Base-by-base conservation (phyloP, 2,329 filamentous ascomycete genomes). In the Fusarium chlamydosporum region DNA sequence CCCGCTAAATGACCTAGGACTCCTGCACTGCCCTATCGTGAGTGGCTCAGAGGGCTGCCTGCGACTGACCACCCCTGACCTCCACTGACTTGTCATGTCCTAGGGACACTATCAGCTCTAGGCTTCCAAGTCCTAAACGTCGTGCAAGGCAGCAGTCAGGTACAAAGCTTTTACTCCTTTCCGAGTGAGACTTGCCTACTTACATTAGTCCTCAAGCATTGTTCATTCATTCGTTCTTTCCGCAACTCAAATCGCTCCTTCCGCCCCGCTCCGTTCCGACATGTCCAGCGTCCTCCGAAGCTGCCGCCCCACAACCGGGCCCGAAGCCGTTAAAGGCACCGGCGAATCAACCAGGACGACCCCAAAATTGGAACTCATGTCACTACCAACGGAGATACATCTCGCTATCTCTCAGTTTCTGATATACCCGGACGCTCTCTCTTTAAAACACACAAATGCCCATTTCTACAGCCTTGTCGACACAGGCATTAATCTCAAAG, bases 401-500 rank as follows among this genome's bases (percentile, higher is more conserved):
- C 76, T 90, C 2, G 82, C 87, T 50, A 89, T 92, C 56, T 81
- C 86, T 33, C 75, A 82, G 12, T 81, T 86, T 55, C 86, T 92
- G 61, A 85, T 85, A 33, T 92, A 92, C 65, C 91, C 91, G 0
- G 90, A 93, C 65, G 90, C 91, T 0, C 83, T 92, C 2, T 90
- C 89, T 0, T 80, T 92, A 16, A 92, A 92, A 73, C 89, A 92
- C 75, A 86, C 86, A 20, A 88, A 80, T 73, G 83, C 84, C 60
- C 83, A 91, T 73, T 89, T 92, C 76, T 89, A 89, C 79, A 72
- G 77, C 47, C 78, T 91, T 3, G 88, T 92, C 64, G 84, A 89
- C 75, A 92, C 90, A 1, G 89, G 88, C 35, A 81, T 92, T 31
- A 77, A 82, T 29, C 81, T 92, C 43, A 92, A 92, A 75, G 85